These are phyloP conservation scores for Penicillium hordei DNA, from an alignment of 2,329 filamentous ascomycete species.

Conservation along the genomic window DNA sequence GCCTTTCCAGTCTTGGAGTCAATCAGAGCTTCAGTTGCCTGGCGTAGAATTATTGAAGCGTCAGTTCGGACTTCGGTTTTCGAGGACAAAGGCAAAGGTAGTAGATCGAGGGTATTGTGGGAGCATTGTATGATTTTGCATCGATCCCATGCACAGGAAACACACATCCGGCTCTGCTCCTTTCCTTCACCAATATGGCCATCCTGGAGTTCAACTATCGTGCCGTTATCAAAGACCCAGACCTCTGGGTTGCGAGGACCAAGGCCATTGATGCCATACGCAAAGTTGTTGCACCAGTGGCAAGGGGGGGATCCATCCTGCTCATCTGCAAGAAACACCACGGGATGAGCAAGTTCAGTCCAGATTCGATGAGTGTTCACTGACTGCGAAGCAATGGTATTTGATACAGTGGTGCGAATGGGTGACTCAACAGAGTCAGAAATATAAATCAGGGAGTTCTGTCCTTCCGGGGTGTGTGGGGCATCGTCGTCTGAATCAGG, in stretches of 20 bases:
- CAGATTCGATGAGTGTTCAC: slow-evolving; percentile 24
- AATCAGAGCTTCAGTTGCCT: not conserved
- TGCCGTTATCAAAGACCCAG: slow-evolving; percentile 30
- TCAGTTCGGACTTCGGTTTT: slow-evolving; percentile 21
- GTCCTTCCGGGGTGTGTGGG: not conserved
- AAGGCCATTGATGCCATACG: slow-evolving; percentile 44
- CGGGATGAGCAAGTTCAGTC: slow-evolving; percentile 44
- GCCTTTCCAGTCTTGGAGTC: not conserved
- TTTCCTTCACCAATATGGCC: slow-evolving; percentile 38
- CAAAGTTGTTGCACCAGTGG: slow-evolving; percentile 43
- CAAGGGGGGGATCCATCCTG: slow-evolving; percentile 30
- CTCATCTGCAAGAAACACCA: slow-evolving; percentile 37
- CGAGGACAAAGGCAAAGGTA: slow-evolving; percentile 19
- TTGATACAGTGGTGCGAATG: not conserved
- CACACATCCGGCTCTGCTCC: slow-evolving; percentile 41
- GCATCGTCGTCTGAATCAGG: not conserved
- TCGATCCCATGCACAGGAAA: slow-evolving; percentile 36
- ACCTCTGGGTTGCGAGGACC: slow-evolving; percentile 36
- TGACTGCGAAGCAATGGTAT: not conserved
- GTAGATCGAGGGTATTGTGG: slow-evolving; percentile 30
- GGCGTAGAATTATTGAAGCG: slow-evolving; percentile 27
- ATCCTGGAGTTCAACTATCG: slow-evolving; percentile 40
- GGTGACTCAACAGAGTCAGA: not conserved
- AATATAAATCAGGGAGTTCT: not conserved
- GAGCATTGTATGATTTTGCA: slow-evolving; percentile 38